These are phyloP conservation scores for Asterophora lycoperdoides DNA, from an alignment of 768 basidiomycete genomes.

Conservation along the genomic window DNA sequence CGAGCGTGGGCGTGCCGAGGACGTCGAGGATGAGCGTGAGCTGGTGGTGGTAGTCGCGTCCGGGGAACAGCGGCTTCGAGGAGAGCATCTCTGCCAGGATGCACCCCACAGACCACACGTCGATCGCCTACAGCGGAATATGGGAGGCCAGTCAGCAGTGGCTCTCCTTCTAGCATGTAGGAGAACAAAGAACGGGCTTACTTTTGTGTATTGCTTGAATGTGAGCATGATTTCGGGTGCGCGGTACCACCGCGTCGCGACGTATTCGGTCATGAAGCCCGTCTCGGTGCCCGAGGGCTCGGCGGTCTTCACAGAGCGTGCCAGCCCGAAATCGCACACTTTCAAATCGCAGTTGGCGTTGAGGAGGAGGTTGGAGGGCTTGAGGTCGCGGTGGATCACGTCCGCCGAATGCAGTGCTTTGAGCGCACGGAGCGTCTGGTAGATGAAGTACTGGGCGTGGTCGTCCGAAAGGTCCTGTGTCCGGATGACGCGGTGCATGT, in stretches of 20 bases:
- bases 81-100: conserved; percentile 97
- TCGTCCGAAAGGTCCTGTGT: conserved; percentile 95
- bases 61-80: conserved; percentile 94
- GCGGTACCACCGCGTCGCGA: conserved; percentile 98
- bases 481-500: conserved; percentile 94
- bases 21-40: conserved; percentile 94
- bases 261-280: conserved; percentile 95
- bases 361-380: conserved; percentile 94
- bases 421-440: conserved; percentile 90
- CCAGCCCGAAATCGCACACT: conserved; percentile 93
- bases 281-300: conserved; percentile 81
- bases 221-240: conserved; percentile 99
- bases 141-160: too few species aligned
- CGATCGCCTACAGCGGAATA: conserved; percentile 57
- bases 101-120: conserved; percentile 85
- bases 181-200: conserved; percentile 22
- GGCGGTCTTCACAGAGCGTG: conserved; percentile 83
- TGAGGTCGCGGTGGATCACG: conserved; percentile 95
- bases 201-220: conserved; percentile 97
- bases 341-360: conserved; percentile 97
- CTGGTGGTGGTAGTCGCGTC: conserved; percentile 95
- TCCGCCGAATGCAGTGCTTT: conserved; percentile 96
- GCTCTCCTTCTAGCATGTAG: conserved; percentile 7
- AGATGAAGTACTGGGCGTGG: conserved; percentile 92
- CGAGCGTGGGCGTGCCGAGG: conserved; percentile 92